Base-by-base conservation (phyloP, 1,139 yeast species). In the Arxiozyma slooffiae region DNA sequence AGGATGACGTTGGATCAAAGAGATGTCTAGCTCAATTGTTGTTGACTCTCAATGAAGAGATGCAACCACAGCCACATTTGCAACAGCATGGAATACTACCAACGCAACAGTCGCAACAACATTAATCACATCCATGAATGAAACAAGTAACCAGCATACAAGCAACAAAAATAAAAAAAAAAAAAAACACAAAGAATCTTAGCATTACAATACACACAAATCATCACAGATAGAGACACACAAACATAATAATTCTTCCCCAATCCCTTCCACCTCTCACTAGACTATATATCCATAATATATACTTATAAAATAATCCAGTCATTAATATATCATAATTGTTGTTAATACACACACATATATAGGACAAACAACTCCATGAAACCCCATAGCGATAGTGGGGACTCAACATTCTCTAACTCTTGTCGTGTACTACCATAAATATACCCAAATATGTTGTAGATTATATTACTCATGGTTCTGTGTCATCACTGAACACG, bases 1-100 rank as follows among this genome's bases (percentile, higher is more conserved):
- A 84, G 58, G 97, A 90, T 61, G 98, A 92, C 64, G 78, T 80
- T 7, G 90, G 92, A 14, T 88, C 97, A 9, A 87, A 85, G 64
- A 78, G 92, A 59, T 88, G 96, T 63, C 74, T 92, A 55, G 85
- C 92, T 2, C 96, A 89, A 67, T 74, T 92, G 48, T 74, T 92
- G 57, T 75, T 85, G 51, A 86, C 86, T 60, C 75, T 92, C 55
- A 63, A 63, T 50, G 69, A 64, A 47, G 66, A 60, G 4, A 45
- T 38, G 16, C 50, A 44, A 47, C 55, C 34, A 41, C 50, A 36
- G 52, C 43, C 18, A 41, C 43, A 41, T 23, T 18, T 16, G 9
- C 52, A 18, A 41, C 49, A 41, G 8, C 48, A 36, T 8, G 51
- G 44, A 20, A 50, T 44, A 39, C 48, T 11, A 18, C 48, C n/a